These are phyloP conservation scores for Candolleomyces efflorescens DNA, from an alignment of 768 basidiomycete genomes.

Conservation along the genomic window DNA sequence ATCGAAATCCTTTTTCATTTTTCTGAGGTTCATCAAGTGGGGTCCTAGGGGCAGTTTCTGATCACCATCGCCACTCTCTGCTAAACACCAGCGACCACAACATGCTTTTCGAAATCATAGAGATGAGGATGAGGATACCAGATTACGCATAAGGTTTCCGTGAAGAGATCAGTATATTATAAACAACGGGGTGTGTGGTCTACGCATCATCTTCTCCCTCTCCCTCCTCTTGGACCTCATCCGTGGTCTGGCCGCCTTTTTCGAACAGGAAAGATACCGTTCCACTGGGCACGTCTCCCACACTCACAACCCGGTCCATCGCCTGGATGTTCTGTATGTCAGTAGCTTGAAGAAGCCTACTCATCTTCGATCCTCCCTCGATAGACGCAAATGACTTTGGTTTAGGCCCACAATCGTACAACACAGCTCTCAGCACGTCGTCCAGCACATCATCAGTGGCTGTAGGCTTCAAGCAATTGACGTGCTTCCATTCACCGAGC, in stretches of 20 bases:
- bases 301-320: conserved; percentile 27
- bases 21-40: too few relatives aligned
- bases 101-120: too few relatives aligned
- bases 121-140: too few relatives aligned
- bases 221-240: conserved; percentile 9
- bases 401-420: conserved; percentile 2
- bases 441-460: conserved; percentile 56
- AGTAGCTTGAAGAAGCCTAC: conserved; percentile 20
- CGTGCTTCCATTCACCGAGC: conserved; percentile 80
- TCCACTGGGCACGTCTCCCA: conserved; percentile 53
- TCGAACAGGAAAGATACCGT: conserved; percentile 77
- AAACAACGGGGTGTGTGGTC: background rate
- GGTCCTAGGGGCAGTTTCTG: too few relatives aligned
- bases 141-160: too few relatives aligned
- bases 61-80: too few relatives aligned
- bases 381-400: conserved; percentile 16
- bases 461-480: conserved; percentile 58
- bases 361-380: conserved; percentile 1
- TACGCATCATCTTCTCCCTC: background rate
- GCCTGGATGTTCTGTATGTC: conserved; percentile 43
- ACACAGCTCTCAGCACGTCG: conserved; percentile 52
- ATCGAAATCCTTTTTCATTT: too few relatives aligned
- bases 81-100: too few relatives aligned
- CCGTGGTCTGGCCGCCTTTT: conserved; percentile 29
- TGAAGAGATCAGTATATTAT: background rate